Evolutionary conservation across 1,139 yeast species (phyloP).

Genomic region (Geotrichum citri-aurantii): DNA sequence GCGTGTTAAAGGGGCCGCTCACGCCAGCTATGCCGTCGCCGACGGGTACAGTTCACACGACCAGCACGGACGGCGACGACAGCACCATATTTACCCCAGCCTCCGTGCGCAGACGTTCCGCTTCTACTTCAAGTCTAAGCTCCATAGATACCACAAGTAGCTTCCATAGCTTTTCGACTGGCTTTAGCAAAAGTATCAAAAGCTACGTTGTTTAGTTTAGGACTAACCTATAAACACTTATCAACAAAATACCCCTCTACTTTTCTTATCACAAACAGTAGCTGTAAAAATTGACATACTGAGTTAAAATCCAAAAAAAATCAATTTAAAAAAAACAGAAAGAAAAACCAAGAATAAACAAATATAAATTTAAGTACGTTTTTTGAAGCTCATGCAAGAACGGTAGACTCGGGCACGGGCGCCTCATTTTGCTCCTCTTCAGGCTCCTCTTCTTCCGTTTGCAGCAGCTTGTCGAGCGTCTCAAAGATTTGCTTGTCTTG

Average conservation of each 20-base stretch:
- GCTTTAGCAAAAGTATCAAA: not conserved
- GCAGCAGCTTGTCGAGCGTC: slow-evolving; percentile 5
- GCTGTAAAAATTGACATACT: too few species aligned
- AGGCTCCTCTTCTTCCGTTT: slow-evolving; percentile 3
- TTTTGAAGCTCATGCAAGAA: not conserved
- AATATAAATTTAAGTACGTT: not conserved
- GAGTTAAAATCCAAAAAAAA: not conserved
- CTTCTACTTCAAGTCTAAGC: not conserved
- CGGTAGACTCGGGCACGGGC: slow-evolving; percentile 8
- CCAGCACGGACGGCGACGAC: not conserved
- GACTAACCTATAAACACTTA: too few species aligned
- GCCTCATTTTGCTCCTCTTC: slow-evolving; percentile 15
- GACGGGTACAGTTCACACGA: not conserved
- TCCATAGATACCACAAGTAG: not conserved
- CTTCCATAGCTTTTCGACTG: not conserved
- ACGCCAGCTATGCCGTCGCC: not conserved
- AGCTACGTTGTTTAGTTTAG: not conserved
- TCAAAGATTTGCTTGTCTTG: slow-evolving; percentile 44
- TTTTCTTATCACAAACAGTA: too few species aligned
- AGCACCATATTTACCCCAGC: not conserved
- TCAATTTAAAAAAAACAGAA: not conserved
- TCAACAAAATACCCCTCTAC: too few species aligned
- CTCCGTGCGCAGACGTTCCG: not conserved
- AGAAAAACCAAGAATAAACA: not conserved
- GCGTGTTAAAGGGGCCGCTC: not conserved